Evolutionary conservation across 768 basidiomycete genomes (phyloP).

Genomic region (Cystofilobasidium macerans): DNA sequence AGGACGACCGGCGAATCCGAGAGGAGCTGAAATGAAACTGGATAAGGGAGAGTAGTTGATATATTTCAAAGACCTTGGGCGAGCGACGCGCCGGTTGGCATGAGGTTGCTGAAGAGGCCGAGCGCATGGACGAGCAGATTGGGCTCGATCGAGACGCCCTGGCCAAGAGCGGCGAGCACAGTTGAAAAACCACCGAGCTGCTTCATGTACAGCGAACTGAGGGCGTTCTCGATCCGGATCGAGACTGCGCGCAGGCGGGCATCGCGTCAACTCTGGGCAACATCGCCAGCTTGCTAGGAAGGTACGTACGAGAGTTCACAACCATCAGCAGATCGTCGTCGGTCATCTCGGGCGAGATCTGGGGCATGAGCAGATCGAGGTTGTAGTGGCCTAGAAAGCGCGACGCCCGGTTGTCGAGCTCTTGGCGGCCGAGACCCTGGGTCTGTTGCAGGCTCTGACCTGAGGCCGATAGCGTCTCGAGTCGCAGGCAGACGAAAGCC

Average conservation of each 20-base stretch:
- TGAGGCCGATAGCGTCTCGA: constrained; percentile 52
- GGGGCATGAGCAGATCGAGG: constrained; percentile 55
- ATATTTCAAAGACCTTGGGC: too few relatives aligned
- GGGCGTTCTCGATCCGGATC: constrained; percentile 63
- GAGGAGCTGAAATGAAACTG: too few relatives aligned
- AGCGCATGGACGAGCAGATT: constrained; percentile 34
- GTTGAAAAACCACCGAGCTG: constrained; percentile 35
- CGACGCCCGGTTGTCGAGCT: constrained; percentile 16
- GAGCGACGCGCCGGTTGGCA: not conserved
- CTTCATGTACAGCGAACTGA: constrained; percentile 40
- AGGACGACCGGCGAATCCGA: too few relatives aligned
- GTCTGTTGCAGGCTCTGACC: not conserved
- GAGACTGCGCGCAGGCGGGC: constrained; percentile 40
- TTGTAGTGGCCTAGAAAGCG: constrained; percentile 35
- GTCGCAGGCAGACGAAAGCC: constrained; percentile 59
- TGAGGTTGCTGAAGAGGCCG: constrained; percentile 23
- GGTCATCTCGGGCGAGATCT: constrained; percentile 55
- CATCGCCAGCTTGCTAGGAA: not conserved
- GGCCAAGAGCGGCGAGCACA: constrained; percentile 34
- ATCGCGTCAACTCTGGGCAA: not conserved
- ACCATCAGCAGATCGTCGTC: constrained; percentile 62
- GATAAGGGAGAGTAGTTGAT: too few relatives aligned
- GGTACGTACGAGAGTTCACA: constrained; percentile 50
- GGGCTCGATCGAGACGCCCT: constrained; percentile 34
- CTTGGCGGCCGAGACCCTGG: not conserved